Evolutionary conservation across 2,329 filamentous ascomycete genomes (phyloP), one percentile per base, ranked within the genome.

Genomic region (Penicillium psychrosexuale): DNA sequence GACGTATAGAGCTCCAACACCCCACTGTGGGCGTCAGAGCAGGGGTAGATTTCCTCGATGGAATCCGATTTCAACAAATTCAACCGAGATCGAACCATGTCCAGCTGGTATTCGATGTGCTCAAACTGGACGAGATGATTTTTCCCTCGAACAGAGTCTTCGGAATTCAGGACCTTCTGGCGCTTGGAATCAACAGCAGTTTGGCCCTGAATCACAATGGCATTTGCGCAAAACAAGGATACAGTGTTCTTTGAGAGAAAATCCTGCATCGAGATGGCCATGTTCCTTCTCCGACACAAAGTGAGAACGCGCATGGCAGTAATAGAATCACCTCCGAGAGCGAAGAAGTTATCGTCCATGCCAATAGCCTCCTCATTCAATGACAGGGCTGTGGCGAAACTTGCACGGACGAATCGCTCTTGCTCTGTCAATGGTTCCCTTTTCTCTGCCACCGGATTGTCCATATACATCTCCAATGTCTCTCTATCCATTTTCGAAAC

Each of bases 271-370:
- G 39, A 59, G 28, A 42, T 52, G 48, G 9, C 45, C 48, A 12
- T 44, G 11, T 31, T 53, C 19, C 69, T 69, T 27, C 64, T 58
- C 15, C 71, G 71, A 40, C 70, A 74, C 37, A 73, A 68, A 3
- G 68, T 68, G 50, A 74, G 67, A 27, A 74, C 70, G 49, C 73
- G 71, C 74, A 77, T 77, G 1, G 75, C 74, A 45, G 72, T 72
- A 40, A 77, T 75, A 2, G 72, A 75, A 57, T 77, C 74, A 37
- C 75, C 75, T 24, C 74, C 74, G 4, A 76, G 54, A 5, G 67
- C 69, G 7, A 76, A 61, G 51, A 77, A 77, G 33, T 47, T 61
- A 19, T 62, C 51, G 11, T 60, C 56, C 22, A 65, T 13, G 8
- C 60, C 57, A 44, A 69, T 56, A 13, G 55, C 42, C 15, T 58